phyloP scores from a whole-genome alignment of 768 basidiomycete genomes.

The Termitomyces sp. region DNA sequence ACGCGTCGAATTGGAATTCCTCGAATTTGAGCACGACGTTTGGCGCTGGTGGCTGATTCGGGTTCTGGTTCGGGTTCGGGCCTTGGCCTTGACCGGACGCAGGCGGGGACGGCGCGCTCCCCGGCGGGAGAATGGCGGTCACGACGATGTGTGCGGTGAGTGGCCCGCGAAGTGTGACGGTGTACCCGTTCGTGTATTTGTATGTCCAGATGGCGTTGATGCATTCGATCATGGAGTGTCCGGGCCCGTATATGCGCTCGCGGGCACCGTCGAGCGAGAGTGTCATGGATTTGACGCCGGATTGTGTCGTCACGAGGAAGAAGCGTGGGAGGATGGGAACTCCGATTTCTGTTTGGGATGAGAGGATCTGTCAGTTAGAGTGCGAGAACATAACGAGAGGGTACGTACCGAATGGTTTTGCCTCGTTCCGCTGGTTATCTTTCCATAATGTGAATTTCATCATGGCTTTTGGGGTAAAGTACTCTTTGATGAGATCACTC shows the following conservation, averaged over 20 bases:
- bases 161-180: constrained; percentile 73
- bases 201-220: constrained; percentile 78
- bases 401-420: constrained; percentile 77
- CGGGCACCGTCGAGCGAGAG: constrained; percentile 76
- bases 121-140: constrained; percentile 29
- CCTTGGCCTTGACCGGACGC: no score
- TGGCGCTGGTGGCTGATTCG: background rate
- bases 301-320: constrained; percentile 81
- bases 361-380: constrained; percentile 2
- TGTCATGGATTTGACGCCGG: constrained; percentile 82
- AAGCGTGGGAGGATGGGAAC: constrained; percentile 80
- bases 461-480: constrained; percentile 66
- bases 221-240: constrained; percentile 66
- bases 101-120: constrained; percentile 21
- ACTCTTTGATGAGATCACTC: constrained; percentile 62
- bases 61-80: no score
- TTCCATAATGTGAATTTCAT: constrained; percentile 89
- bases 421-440: constrained; percentile 74
- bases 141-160: constrained; percentile 63
- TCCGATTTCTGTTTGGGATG: constrained; percentile 60
- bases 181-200: constrained; percentile 77
- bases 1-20: constrained; percentile 72
- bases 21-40: constrained; percentile 60
- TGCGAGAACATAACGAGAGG: background rate
- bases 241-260: constrained; percentile 51